Evolutionary conservation across 441 rosid genomes (phyloP).

Genomic region (Brassica hybrid): DNA sequence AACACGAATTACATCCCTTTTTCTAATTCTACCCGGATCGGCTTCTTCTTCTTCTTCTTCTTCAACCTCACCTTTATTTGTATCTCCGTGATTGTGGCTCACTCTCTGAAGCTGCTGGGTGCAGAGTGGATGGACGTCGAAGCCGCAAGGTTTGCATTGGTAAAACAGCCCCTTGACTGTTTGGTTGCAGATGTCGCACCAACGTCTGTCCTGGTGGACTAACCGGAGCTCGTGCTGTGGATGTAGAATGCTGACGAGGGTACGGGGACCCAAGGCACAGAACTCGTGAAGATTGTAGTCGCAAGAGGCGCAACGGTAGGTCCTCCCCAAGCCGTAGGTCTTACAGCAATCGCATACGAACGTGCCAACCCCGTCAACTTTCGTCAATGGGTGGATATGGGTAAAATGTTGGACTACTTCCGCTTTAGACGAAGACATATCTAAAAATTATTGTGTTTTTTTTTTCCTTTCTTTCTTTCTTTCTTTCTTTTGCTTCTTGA

Average conservation of each 20-base stretch:
- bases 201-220: not conserved
- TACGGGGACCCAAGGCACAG: not conserved
- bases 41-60: not conserved
- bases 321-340: not conserved
- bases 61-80: too few species aligned
- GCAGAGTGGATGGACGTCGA: not conserved
- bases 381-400: not conserved
- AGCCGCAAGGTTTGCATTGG: not conserved
- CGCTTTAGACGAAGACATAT: not conserved
- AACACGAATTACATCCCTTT: not conserved
- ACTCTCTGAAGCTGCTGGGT: not conserved
- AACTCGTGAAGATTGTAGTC: not conserved
- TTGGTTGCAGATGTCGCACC: not conserved
- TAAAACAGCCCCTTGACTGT: not conserved
- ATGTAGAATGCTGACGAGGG: not conserved
- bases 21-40: not conserved
- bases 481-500: not conserved
- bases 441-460: too few species aligned
- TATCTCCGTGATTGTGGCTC: not conserved
- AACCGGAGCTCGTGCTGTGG: not conserved
- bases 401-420: not conserved
- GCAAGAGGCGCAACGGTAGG: not conserved
- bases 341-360: not conserved
- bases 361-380: not conserved
- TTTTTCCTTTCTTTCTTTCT: not conserved